Base-by-base conservation (phyloP, 1,284 basidiomycete species). In the Naganishia sp. region DNA sequence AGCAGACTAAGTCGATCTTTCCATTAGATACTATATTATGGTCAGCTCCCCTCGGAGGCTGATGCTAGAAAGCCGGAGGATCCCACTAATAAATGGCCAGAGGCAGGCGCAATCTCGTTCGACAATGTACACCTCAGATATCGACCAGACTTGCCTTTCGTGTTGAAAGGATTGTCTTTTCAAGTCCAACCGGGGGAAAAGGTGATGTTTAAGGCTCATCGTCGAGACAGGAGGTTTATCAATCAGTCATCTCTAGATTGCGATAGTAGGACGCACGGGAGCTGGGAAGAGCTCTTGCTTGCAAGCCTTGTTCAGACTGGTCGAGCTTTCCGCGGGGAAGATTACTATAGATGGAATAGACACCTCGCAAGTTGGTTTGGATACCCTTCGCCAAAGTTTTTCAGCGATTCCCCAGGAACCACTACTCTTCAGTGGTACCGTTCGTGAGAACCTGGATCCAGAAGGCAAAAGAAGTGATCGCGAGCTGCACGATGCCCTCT, bases 271-370 rank as follows among this genome's bases (percentile, higher is more conserved):
- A 46, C 76, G 87, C 39, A 89, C 87, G 0, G 88, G 87, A 17
- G 87, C 88, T 55, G 87, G 85, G 76, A 75, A 77, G 74, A 73
- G 71, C 28, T 71, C 87, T 3, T 78, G 92, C 17, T 79, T 91
- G 47, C 88, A 78, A 52, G 79, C 79, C 0, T 80, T 92, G 10
- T 86, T 92, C 77, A 85, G 89, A 32, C 85, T 87, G 62, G 86
- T 88, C 43, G 67, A 68, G 32, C 76, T 88, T 15, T 77, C 81
- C 46, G 77, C 78, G 0, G 90, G 90, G 0, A 75, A 72, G 18
- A 87, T 94, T 66, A 77, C 81, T 43, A 87, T 94, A 61, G 90
- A 92, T 73, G 87, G 76, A 3, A 41, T 75, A 39, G 74, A 82
- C 73, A 85, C 87, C 63, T 72, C 79, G 21, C 74, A 82, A 21